These are phyloP conservation scores for Herpetospermum pedunculosum DNA, from an alignment of 306 rosid species.

Conservation along the genomic window DNA sequence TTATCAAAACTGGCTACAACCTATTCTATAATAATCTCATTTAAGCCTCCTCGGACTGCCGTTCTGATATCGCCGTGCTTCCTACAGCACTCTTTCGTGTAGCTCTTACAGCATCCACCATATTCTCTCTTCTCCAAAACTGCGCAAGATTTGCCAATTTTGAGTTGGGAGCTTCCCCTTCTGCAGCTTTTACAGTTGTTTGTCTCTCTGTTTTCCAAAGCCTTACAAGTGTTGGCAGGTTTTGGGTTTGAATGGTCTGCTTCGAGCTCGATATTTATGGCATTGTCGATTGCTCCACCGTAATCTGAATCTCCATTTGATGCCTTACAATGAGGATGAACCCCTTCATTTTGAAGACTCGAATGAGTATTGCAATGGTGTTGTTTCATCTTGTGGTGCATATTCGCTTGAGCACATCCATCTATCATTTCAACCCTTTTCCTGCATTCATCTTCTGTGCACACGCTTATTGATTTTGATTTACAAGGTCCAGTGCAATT, in stretches of 20 bases:
- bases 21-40: slow-evolving; percentile 58
- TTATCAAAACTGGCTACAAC: not conserved
- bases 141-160: slow-evolving; percentile 25
- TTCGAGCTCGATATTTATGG: slow-evolving; percentile 16
- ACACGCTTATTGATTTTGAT: not conserved
- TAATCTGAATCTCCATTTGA: not conserved
- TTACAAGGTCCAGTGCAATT: not conserved
- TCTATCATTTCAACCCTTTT: not conserved
- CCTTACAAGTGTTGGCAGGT: not conserved
- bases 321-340: not conserved
- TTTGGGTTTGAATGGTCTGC: slow-evolving; percentile 13
- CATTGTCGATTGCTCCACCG: slow-evolving; percentile 8
- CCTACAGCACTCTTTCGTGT: slow-evolving; percentile 69
- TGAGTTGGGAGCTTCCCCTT: slow-evolving; percentile 11
- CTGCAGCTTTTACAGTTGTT: slow-evolving; percentile 22
- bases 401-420: not conserved
- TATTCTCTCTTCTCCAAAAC: slow-evolving; percentile 43
- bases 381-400: not conserved
- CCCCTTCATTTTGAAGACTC: not conserved
- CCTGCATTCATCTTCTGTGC: not conserved
- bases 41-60: slow-evolving; percentile 35
- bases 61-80: slow-evolving; percentile 33
- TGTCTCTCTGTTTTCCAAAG: slow-evolving; percentile 6
- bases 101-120: slow-evolving; percentile 74
- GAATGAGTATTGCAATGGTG: not conserved